These are phyloP conservation scores for Lactarius psammicola DNA, from an alignment of 768 basidiomycete genomes.

Conservation along the genomic window DNA sequence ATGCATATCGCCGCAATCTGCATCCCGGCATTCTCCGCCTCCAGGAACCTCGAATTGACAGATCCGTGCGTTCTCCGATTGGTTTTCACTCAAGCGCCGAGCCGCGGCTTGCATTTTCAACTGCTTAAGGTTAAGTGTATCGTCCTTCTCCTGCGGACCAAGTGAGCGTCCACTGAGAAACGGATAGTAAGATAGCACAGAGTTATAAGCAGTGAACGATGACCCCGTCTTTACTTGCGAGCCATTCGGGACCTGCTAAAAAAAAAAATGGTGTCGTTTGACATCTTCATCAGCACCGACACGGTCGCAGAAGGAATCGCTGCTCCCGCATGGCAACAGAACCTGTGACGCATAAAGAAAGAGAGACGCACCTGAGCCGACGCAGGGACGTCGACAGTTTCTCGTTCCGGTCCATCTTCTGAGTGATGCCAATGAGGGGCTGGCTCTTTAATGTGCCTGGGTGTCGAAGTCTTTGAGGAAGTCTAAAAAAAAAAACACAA, in stretches of 20 bases:
- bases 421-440: conserved; percentile 27
- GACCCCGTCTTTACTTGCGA: conserved; percentile 17
- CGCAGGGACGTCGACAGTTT: conserved; percentile 51
- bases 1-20: conserved; percentile 65
- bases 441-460: conserved; percentile 30
- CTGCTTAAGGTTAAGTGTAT: conserved; percentile 46
- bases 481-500: conserved; percentile 16
- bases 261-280: conserved; percentile 3
- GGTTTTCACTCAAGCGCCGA: conserved; percentile 45
- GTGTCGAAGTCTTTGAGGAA: conserved; percentile 22
- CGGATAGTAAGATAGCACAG: conserved; percentile 33
- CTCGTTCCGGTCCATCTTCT: conserved; percentile 24
- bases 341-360: conserved; percentile 38
- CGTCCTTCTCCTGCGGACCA: conserved; percentile 33
- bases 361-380: conserved; percentile 74
- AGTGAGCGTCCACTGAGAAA: conserved; percentile 39
- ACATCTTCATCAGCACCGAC: conserved; percentile 24
- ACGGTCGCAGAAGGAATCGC: conserved; percentile 19
- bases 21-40: conserved; percentile 75
- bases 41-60: conserved; percentile 81
- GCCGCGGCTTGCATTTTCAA: conserved; percentile 50
- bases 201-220: conserved; percentile 31
- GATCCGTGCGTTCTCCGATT: conserved; percentile 46
- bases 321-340: conserved; percentile 30
- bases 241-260: conserved; percentile 15